Evolutionary conservation across 2,329 filamentous ascomycete genomes (phyloP).

Genomic region (Gnomoniopsis sp.): DNA sequence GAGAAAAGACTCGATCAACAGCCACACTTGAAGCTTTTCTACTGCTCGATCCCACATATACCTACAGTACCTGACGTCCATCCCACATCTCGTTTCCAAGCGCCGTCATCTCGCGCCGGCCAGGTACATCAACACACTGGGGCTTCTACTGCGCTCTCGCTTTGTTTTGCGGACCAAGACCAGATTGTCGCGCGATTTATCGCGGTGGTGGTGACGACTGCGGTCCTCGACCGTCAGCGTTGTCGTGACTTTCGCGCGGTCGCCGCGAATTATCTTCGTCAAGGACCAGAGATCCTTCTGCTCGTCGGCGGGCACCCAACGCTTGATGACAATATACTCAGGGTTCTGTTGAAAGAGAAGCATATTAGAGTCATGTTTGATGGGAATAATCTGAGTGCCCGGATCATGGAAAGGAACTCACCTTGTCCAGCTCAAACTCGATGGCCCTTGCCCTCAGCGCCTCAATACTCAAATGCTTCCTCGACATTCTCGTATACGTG

Average conservation of each 20-base stretch:
- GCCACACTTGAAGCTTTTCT: neutral
- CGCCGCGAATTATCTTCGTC: slow-evolving; percentile 61
- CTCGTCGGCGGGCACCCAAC: slow-evolving; percentile 68
- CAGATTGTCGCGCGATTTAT: slow-evolving; percentile 40
- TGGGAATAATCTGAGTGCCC: neutral
- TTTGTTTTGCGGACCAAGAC: slow-evolving; percentile 59
- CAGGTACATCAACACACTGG: slow-evolving; percentile 54
- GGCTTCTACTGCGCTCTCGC: slow-evolving; percentile 54
- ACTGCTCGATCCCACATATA: neutral
- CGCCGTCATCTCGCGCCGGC: slow-evolving; percentile 35
- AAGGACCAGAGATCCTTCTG: slow-evolving; percentile 72
- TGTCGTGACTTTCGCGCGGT: slow-evolving; percentile 38
- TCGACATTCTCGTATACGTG: slow-evolving; percentile 62
- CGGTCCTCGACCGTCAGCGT: slow-evolving; percentile 45
- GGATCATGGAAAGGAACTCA: slow-evolving; percentile 31
- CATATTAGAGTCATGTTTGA: too few relatives aligned
- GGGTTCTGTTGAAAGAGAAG: slow-evolving; percentile 47
- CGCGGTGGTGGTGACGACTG: slow-evolving; percentile 35
- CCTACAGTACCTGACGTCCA: neutral
- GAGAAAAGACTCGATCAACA: neutral
- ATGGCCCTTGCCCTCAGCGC: slow-evolving; percentile 54
- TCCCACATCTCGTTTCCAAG: neutral
- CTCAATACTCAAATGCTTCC: slow-evolving; percentile 59
- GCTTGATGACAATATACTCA: slow-evolving; percentile 69
- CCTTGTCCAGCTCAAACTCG: slow-evolving; percentile 55